phyloP scores from a whole-genome alignment of 306 rosid genomes.

The Delonix regia region DNA sequence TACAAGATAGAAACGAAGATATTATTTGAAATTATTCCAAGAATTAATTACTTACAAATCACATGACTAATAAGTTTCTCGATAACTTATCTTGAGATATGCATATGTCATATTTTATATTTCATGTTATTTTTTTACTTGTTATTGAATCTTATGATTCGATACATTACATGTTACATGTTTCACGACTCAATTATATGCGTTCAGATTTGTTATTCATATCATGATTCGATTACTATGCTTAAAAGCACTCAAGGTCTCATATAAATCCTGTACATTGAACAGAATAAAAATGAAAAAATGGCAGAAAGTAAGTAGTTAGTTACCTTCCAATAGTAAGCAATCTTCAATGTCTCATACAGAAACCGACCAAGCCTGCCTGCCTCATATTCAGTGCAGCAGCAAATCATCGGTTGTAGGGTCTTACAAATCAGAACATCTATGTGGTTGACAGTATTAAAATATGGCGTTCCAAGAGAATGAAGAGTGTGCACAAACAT shows the following conservation, averaged over 20 bases:
- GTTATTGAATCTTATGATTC: too few species aligned
- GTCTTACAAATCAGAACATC: slow-evolving; percentile 96
- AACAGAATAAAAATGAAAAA: slow-evolving; percentile 15
- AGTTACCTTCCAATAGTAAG: slow-evolving; percentile 94
- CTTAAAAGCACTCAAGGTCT: slow-evolving; percentile 15
- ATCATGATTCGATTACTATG: too few species aligned
- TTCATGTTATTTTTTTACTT: too few species aligned
- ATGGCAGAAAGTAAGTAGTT: not conserved
- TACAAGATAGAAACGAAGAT: too few species aligned
- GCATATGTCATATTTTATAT: too few species aligned
- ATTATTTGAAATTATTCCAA: too few species aligned
- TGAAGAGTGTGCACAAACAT: slow-evolving; percentile 96
- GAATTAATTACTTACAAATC: too few species aligned
- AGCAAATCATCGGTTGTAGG: slow-evolving; percentile 98
- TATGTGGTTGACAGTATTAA: slow-evolving; percentile 97
- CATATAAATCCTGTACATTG: not conserved
- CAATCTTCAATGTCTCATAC: slow-evolving; percentile 91
- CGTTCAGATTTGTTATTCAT: too few species aligned
- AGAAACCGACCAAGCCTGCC: slow-evolving; percentile 98
- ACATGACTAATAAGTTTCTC: too few species aligned
- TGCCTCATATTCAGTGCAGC: slow-evolving; percentile 96
- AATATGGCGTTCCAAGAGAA: slow-evolving; percentile 98
- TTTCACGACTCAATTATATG: too few species aligned
- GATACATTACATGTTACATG: too few species aligned
- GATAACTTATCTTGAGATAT: too few species aligned